Evolutionary conservation across 139 green algal genomes (phyloP).

Genomic region (Gonium pectorale): DNA sequence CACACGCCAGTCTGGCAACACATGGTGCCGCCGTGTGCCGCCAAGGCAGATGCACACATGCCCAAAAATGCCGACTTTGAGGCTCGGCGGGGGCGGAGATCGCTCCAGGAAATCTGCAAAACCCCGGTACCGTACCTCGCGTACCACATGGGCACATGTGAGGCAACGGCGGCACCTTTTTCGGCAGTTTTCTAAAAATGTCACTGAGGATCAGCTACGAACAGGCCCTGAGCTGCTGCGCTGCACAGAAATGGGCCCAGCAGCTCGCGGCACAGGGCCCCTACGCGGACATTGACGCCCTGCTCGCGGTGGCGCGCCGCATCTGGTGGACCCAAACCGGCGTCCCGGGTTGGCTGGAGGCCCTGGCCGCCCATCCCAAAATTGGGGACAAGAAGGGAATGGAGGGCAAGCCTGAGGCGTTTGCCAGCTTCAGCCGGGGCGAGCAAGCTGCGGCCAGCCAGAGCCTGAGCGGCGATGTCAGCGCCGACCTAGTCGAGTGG

Average conservation of each 20-base stretch:
- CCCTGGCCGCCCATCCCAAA: constrained; percentile 89
- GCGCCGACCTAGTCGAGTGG: constrained; percentile 66
- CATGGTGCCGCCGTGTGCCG: too few relatives aligned
- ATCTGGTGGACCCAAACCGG: constrained; percentile 80
- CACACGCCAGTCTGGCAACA: too few relatives aligned
- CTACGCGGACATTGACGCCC: constrained; percentile 48
- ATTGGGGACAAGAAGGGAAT: constrained; percentile 82
- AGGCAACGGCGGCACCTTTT: too few relatives aligned
- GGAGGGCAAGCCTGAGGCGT: constrained; percentile 70
- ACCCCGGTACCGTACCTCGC: too few relatives aligned
- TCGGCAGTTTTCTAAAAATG: not conserved
- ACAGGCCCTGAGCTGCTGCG: constrained; percentile 54
- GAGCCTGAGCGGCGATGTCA: constrained; percentile 35
- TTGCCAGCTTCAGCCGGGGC: constrained; percentile 45
- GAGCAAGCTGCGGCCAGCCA: constrained; percentile 39
- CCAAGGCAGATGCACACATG: too few relatives aligned
- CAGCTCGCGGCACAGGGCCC: constrained; percentile 51
- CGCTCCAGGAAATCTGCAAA: too few relatives aligned
- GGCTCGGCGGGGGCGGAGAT: too few relatives aligned
- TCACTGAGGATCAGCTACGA: constrained; percentile 26
- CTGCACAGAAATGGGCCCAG: constrained; percentile 62
- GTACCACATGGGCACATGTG: too few relatives aligned
- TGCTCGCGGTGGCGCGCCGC: constrained; percentile 59
- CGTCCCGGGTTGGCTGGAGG: constrained; percentile 86
- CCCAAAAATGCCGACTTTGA: too few relatives aligned